Percentiles rank a stretch among this genome's conserved stretches.
Conservation (phyloP, 805 yeast genomes). For the Pichia gijzeniarum region DNA sequence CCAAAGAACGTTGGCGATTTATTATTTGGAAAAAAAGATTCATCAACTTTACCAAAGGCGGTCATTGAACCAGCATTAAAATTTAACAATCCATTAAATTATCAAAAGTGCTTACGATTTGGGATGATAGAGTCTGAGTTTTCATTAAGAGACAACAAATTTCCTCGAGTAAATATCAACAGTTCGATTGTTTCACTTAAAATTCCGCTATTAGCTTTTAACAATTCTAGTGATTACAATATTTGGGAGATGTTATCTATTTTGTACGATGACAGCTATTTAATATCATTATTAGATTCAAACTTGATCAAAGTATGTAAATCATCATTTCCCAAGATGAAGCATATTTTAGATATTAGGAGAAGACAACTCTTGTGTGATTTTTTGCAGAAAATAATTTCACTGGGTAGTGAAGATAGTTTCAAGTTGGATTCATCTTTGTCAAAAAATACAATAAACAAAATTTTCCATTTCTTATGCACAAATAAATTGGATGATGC, state of each 20-base stretch:
- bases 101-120: slow-evolving; percentile 10
- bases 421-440: slow-evolving; percentile 5
- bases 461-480: slow-evolving; percentile 43
- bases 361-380: slow-evolving; percentile 42
- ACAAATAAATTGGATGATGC: slow-evolving; percentile 60
- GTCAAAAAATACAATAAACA: slow-evolving; percentile 39
- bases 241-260: slow-evolving; percentile 56
- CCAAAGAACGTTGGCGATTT: slow-evolving; percentile 19
- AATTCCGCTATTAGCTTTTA: slow-evolving; percentile 20
- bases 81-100: slow-evolving; percentile 10
- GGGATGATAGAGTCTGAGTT: slow-evolving; percentile 14
- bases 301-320: slow-evolving; percentile 8
- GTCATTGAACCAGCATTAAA: slow-evolving; percentile 2
- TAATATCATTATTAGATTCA: slow-evolving; percentile 13
- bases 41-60: slow-evolving; percentile 13
- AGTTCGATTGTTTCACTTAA: slow-evolving; percentile 25
- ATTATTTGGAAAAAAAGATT: slow-evolving; percentile 16
- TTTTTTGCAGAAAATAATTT: slow-evolving; percentile 51
- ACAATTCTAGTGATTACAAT: slow-evolving; percentile 12
- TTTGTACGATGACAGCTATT: slow-evolving; percentile 44
- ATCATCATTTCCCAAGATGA: slow-evolving; percentile 9
- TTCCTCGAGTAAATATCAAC: slow-evolving; percentile 34
- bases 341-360: slow-evolving; percentile 18
- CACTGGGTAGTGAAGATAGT: slow-evolving; percentile 28
- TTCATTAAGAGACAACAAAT: slow-evolving; percentile 22